phyloP scores from a whole-genome alignment of 2,329 filamentous ascomycete species.

The Penicillium janthinellum region DNA sequence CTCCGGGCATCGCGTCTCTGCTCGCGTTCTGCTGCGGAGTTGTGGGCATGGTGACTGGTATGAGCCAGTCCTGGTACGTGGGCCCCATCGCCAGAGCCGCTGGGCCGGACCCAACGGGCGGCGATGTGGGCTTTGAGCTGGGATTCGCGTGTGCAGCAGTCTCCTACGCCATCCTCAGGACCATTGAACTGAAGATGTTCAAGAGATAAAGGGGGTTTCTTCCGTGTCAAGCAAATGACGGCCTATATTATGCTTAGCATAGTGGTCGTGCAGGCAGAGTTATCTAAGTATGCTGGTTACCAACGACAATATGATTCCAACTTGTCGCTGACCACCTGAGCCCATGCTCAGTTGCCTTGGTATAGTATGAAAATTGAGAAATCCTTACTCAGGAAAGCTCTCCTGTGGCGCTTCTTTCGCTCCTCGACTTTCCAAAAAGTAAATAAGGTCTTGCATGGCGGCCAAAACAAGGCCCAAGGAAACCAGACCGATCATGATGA shows the following conservation, averaged over 20 bases:
- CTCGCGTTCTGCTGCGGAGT: constrained; percentile 65
- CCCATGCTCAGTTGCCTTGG: no score
- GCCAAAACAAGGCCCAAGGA: constrained; percentile 46
- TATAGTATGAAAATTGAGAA: not conserved
- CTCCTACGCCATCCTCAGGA: constrained; percentile 55
- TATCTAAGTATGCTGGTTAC: no score
- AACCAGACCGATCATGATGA: constrained; percentile 52
- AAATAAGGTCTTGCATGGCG: constrained; percentile 35
- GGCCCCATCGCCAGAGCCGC: constrained; percentile 66
- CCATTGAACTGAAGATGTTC: constrained; percentile 50
- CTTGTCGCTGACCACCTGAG: no score
- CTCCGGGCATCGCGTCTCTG: constrained; percentile 64
- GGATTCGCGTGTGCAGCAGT: constrained; percentile 62
- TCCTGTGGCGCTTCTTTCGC: not conserved
- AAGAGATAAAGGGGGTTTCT: constrained; percentile 32
- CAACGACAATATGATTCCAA: no score
- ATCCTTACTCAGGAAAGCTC: not conserved
- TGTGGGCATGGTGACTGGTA: constrained; percentile 67
- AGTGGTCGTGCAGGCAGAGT: no score
- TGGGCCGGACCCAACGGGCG: constrained; percentile 49
- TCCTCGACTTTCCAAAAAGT: not conserved
- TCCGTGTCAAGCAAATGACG: no score
- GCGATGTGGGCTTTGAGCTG: constrained; percentile 66
- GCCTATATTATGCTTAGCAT: no score
- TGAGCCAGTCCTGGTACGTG: constrained; percentile 69